Evolutionary conservation across 768 basidiomycete species (phyloP), one percentile per base, ranked within the genome.

Genomic region (Pulveroboletus sp.): DNA sequence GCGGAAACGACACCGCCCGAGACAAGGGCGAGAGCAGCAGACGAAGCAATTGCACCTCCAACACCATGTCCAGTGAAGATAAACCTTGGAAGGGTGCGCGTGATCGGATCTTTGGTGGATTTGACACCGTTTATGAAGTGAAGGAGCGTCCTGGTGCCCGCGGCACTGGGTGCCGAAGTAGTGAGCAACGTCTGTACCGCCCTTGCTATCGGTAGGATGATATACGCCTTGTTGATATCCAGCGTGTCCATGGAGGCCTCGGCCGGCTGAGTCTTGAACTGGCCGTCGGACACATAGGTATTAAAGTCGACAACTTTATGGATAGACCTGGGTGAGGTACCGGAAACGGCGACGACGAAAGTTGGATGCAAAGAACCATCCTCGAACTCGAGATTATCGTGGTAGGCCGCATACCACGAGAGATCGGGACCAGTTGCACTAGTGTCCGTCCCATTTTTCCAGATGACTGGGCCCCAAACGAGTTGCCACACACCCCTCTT

Each of bases 401-500:
- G 47, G 37, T 43, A 37, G 14, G 40, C 44, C 36, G 50, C 23
- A 41, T 29, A 56, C 45, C 55, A 56, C 14, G 55, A 33, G 33
- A 48, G 45, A 13, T 41, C 45, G 21, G 45, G 33, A 5, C 47
- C 45, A 12, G 47, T 53, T 1, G 25, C n/a, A 6, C 11, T 23
- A 6, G 31, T 12, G 24, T 40, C 45, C 8, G 41, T 14, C 6
- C 14, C 11, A 12, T 21, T 24, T 33, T 53, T 53, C 40, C 44
- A 53, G 9, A 50, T 39, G 13, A 46, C 40, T 4, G 52, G 55
- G 11, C 55, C 52, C 55, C 52, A 53, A n/a, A 5, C 32, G 29
- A 46, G 45, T 17, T 46, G 45, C 45, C 37, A 46, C 12, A 14
- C 24, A 19, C 37, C 37, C 37, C 29, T 46, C 17, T 46, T 37